Percentiles rank a stretch among this genome's conserved stretches.
These are phyloP conservation scores for Penicillium alfredii DNA, from an alignment of 495 filamentous ascomycete species.

Conservation along the genomic window DNA sequence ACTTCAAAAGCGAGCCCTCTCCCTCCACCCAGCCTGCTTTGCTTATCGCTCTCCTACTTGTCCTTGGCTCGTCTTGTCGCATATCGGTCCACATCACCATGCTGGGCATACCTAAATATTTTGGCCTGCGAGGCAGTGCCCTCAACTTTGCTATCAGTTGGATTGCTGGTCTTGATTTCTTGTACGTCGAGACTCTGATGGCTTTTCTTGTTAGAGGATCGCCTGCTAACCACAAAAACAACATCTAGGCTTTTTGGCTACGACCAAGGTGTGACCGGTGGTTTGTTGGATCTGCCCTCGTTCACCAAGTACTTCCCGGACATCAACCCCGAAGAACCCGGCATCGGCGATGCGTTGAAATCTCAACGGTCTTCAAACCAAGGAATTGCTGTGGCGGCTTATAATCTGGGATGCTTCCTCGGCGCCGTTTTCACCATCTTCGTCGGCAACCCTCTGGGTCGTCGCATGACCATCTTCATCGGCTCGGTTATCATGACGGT, in stretches of 20 bases:
- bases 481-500: slow-evolving; percentile 65
- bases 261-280: slow-evolving; percentile 22
- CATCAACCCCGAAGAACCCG: slow-evolving; percentile 41
- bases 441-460: slow-evolving; percentile 64
- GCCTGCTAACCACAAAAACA: slow-evolving; percentile 3
- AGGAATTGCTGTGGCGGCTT: slow-evolving; percentile 56
- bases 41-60: too few species aligned
- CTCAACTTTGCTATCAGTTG: slow-evolving; percentile 62
- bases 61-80: too few species aligned
- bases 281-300: slow-evolving; percentile 31
- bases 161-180: slow-evolving; percentile 64
- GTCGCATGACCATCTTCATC: slow-evolving; percentile 62
- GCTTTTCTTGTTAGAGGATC: too few species aligned
- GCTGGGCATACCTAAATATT: too few species aligned
- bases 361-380: neutral
- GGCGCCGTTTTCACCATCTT: slow-evolving; percentile 63
- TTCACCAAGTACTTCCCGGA: slow-evolving; percentile 46
- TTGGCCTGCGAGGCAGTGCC: slow-evolving; percentile 56
- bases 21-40: too few species aligned
- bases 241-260: slow-evolving; percentile 29
- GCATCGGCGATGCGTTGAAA: slow-evolving; percentile 5
- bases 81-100: too few species aligned
- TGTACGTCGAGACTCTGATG: too few species aligned
- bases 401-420: slow-evolving; percentile 68
- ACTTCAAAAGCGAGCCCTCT: too few species aligned